Conservation (phyloP, 768 basidiomycete genomes). For the Bullera alba region DNA sequence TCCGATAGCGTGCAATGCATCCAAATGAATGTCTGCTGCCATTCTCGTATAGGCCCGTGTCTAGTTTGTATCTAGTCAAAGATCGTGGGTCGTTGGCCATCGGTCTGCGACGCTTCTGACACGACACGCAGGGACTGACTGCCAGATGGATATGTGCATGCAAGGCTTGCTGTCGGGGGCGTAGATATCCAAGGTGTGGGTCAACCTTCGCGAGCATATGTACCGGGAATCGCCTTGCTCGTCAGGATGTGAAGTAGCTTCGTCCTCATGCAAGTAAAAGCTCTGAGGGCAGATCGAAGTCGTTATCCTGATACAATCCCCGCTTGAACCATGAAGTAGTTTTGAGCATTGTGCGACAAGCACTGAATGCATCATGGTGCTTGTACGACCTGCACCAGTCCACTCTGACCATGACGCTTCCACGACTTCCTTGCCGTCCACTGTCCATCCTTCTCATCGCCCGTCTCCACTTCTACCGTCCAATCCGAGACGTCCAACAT, state of each 20-base stretch:
- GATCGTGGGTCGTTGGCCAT: too few relatives aligned
- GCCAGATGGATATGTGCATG: too few relatives aligned
- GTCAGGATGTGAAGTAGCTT: background rate
- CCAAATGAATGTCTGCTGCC: too few relatives aligned
- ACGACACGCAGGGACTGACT: too few relatives aligned
- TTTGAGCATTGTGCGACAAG: background rate
- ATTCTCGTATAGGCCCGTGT: too few relatives aligned
- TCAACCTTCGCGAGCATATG: background rate
- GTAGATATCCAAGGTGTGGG: too few relatives aligned
- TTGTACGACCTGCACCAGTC: constrained; percentile 8
- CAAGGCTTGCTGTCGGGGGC: too few relatives aligned
- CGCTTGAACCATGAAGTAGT: background rate
- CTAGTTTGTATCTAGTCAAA: too few relatives aligned
- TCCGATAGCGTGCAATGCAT: too few relatives aligned
- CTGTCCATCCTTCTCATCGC: constrained; percentile 6
- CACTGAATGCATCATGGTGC: background rate
- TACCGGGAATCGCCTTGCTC: background rate
- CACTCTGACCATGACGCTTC: constrained; percentile 16
- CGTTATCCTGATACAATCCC: background rate
- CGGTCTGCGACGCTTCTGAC: too few relatives aligned
- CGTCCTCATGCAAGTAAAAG: background rate
- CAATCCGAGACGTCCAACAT: constrained; percentile 62
- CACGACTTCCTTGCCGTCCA: constrained; percentile 22
- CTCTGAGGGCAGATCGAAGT: too few relatives aligned
- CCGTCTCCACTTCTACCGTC: constrained; percentile 57